A percentile compares a stretch with the other conserved stretches of the same genome.
Evolutionary conservation across 2,329 filamentous ascomycete genomes (phyloP).

Genomic region (Claviceps sorghi): DNA sequence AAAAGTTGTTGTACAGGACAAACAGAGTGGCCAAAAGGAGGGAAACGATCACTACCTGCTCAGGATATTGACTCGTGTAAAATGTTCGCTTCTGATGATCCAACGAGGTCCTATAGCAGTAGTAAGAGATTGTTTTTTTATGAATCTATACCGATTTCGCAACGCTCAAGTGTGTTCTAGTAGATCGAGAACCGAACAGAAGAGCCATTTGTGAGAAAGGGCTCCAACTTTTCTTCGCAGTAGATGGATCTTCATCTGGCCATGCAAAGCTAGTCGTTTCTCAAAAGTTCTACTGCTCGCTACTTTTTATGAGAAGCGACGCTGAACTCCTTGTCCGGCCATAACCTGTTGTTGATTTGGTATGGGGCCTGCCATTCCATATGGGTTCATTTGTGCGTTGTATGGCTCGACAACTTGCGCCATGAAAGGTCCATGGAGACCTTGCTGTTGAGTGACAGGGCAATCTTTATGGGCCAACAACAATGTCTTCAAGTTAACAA

Average conservation of each 20-base stretch:
- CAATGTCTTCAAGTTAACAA: constrained; percentile 86
- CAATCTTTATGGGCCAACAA: constrained; percentile 93
- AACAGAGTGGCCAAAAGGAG: constrained; percentile 2
- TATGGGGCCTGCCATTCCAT: constrained; percentile 41
- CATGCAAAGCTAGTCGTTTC: background rate
- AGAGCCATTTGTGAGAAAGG: background rate
- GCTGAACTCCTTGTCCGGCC: constrained; percentile 38
- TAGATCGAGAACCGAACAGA: no score
- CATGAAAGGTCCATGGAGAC: constrained; percentile 42
- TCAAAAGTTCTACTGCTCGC: background rate
- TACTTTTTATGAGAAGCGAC: constrained; percentile 40
- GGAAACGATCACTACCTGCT: background rate
- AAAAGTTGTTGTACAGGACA: constrained; percentile 16
- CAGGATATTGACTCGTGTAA: background rate
- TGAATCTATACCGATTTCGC: background rate
- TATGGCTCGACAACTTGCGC: constrained; percentile 40
- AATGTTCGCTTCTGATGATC: background rate
- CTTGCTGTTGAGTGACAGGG: constrained; percentile 75
- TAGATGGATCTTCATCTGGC: background rate
- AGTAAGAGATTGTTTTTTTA: background rate
- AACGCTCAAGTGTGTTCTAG: background rate
- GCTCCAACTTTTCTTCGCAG: background rate
- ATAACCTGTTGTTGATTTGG: constrained; percentile 37
- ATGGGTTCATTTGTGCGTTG: constrained; percentile 43
- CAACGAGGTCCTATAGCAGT: background rate